phyloP scores from a whole-genome alignment of 306 rosid species.

The Medicago truncatula region MtrunA17r5.0-ANR NC_053045.1:27223001-27223500 shows the following conservation, averaged over 20 bases:
- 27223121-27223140: not conserved
- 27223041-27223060: not conserved
- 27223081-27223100: not conserved
- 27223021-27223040: not conserved
- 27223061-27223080: not conserved
- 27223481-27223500: not conserved
- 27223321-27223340: constrained; percentile 50
- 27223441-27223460: constrained; percentile 55
- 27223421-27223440: constrained; percentile 57
- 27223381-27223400: constrained; percentile 31
- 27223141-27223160: not conserved
- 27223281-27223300: constrained; percentile 53
- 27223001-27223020: not conserved
- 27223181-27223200: constrained; percentile 15
- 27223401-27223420: constrained; percentile 47
- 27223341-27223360: constrained; percentile 40
- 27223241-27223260: constrained; percentile 81
- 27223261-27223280: constrained; percentile 60
- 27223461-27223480: constrained; percentile 42
- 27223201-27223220: constrained; percentile 81
- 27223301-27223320: constrained; percentile 44
- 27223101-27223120: constrained; percentile 2
- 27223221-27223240: constrained; percentile 80
- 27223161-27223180: not conserved
- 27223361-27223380: constrained; percentile 44